Percentiles rank a stretch among this genome's conserved stretches.
These are phyloP conservation scores for Candida sp. DNA, from an alignment of 1,139 yeast species.

Conservation along the genomic window DNA sequence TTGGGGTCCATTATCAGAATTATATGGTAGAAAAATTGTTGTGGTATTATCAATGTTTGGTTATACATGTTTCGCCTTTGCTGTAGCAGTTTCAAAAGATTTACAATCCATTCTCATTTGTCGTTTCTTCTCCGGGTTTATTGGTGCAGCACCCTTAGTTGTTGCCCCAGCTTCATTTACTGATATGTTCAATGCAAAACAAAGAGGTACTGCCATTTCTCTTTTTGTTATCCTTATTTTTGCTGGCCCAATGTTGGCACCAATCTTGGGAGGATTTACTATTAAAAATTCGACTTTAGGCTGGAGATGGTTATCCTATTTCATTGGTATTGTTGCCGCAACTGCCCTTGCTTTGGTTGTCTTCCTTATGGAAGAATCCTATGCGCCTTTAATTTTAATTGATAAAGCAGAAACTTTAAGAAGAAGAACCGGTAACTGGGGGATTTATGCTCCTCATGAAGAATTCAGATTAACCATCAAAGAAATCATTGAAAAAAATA, in stretches of 20 bases:
- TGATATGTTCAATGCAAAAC: slow-evolving; percentile 29
- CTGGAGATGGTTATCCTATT: slow-evolving; percentile 61
- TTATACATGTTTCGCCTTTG: slow-evolving; percentile 34
- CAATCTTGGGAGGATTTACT: slow-evolving; percentile 35
- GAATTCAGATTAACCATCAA: slow-evolving; percentile 57
- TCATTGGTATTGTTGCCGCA: slow-evolving; percentile 49
- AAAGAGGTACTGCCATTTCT: slow-evolving; percentile 35
- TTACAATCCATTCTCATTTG: slow-evolving; percentile 39
- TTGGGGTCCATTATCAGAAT: slow-evolving; percentile 42
- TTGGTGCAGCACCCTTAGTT: slow-evolving; percentile 41
- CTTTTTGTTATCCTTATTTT: slow-evolving; percentile 34
- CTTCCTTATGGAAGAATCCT: slow-evolving; percentile 45
- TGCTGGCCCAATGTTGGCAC: slow-evolving; percentile 47
- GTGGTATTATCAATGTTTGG: slow-evolving; percentile 27
- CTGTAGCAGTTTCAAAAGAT: slow-evolving; percentile 36
- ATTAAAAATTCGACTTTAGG: slow-evolving; percentile 32
- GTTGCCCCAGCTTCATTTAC: slow-evolving; percentile 45
- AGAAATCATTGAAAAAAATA: slow-evolving; percentile 66
- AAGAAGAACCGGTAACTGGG: slow-evolving; percentile 64
- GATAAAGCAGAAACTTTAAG: slow-evolving; percentile 62
- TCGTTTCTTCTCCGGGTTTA: slow-evolving; percentile 39
- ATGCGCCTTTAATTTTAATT: slow-evolving; percentile 49
- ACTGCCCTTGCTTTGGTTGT: slow-evolving; percentile 24
- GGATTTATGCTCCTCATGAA: slow-evolving; percentile 82
- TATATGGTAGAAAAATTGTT: slow-evolving; percentile 34